These are phyloP conservation scores for Acacia pycnantha DNA, from an alignment of 331 rosid species.

Conservation along the genomic window DNA sequence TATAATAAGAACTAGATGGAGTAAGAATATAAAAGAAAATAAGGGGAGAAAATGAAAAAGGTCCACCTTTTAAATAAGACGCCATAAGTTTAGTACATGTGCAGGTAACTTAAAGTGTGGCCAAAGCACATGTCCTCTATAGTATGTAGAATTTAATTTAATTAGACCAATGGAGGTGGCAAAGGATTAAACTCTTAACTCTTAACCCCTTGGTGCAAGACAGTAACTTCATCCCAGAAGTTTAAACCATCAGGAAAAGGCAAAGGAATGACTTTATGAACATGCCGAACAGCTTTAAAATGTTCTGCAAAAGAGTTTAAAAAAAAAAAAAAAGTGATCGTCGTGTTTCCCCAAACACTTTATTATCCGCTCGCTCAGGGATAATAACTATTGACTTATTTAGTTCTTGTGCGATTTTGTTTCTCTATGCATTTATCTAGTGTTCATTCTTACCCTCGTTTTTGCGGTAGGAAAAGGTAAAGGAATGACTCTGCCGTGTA, in stretches of 20 bases:
- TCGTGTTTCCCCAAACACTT: no score
- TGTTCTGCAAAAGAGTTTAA: not conserved
- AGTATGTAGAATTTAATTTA: not conserved
- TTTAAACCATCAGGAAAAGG: not conserved
- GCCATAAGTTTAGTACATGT: not conserved
- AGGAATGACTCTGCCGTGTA: no score
- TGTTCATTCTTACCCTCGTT: slow-evolving; percentile 17
- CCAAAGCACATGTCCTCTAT: not conserved
- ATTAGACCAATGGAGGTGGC: not conserved
- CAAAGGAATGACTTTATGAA: not conserved
- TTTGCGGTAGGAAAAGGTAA: no score
- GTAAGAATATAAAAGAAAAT: no score
- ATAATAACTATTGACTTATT: not conserved
- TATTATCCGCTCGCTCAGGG: not conserved
- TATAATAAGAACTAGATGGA: no score
- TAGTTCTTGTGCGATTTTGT: slow-evolving; percentile 4
- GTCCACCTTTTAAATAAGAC: not conserved
- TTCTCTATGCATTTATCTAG: slow-evolving; percentile 2
- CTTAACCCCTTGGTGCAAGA: not conserved
- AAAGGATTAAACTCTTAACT: not conserved
- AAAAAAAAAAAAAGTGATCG: no score
- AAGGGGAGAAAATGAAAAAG: no score
- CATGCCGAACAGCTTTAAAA: not conserved
- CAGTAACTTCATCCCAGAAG: not conserved
- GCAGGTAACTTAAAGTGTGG: not conserved